Evolutionary conservation across 2,329 filamentous ascomycete species (phyloP).

Genomic region (Penicillium sp.): DNA sequence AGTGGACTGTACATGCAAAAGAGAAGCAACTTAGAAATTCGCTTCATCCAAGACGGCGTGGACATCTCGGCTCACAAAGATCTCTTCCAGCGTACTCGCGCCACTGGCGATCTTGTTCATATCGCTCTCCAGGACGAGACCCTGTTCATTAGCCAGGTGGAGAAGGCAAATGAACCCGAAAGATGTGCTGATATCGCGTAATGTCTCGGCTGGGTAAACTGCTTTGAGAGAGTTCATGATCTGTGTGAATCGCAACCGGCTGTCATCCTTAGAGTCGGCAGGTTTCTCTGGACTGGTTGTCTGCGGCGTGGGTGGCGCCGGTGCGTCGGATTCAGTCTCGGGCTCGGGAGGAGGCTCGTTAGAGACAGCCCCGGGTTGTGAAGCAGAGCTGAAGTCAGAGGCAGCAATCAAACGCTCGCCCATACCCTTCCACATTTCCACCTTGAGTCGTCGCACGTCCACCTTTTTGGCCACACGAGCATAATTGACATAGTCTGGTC

Average conservation of each 20-base stretch:
- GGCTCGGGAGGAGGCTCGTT: conserved; percentile 19
- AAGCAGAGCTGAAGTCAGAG: conserved; percentile 32
- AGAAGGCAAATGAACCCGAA: conserved; percentile 91
- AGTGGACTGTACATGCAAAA: conserved; percentile 19
- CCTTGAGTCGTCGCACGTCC: conserved; percentile 62
- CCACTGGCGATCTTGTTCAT: conserved; percentile 28
- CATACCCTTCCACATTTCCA: conserved; percentile 65
- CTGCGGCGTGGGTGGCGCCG: conserved; percentile 38
- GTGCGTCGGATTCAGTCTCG: conserved; percentile 26
- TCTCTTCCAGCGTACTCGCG: conserved; percentile 43
- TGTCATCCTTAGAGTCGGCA: conserved; percentile 44
- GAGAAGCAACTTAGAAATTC: conserved; percentile 21
- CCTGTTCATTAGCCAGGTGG: conserved; percentile 91
- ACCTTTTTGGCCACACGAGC: conserved; percentile 66
- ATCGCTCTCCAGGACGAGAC: conserved; percentile 69
- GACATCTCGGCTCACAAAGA: conserved; percentile 42
- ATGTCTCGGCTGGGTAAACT: conserved; percentile 80
- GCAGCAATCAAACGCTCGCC: conserved; percentile 46
- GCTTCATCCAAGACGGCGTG: conserved; percentile 42
- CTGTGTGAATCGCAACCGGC: conserved; percentile 75
- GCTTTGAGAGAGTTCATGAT: conserved; percentile 86
- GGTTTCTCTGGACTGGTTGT: conserved; percentile 24
- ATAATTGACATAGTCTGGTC: conserved; percentile 66
- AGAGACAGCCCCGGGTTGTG: conserved; percentile 26
- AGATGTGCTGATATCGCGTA: conserved; percentile 92